Percentiles rank a stretch among this genome's conserved stretches.
Evolutionary conservation across 495 filamentous ascomycete genomes (phyloP).

Genomic region (Evernia prunastri): DNA sequence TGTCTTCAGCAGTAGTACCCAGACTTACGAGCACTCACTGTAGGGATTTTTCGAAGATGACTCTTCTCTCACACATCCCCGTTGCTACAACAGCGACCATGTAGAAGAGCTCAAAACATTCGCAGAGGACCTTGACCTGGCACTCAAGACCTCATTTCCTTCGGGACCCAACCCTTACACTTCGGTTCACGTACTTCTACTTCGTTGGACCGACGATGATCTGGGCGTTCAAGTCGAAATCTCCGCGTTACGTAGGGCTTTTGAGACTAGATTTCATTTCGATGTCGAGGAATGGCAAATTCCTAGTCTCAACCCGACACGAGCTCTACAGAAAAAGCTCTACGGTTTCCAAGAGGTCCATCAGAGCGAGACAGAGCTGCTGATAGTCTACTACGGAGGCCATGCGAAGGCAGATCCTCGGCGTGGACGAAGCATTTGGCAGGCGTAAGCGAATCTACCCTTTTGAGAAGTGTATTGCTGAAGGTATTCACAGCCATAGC

Average conservation of each 20-base stretch:
- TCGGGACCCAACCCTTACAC: conserved; percentile 6
- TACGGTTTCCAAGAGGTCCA: conserved; percentile 15
- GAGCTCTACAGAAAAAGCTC: conserved; percentile 16
- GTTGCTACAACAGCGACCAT: conserved; percentile 1
- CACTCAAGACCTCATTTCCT: conserved; percentile 10
- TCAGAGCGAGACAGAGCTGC: conserved; percentile 11
- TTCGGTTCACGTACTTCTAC: conserved; percentile 15
- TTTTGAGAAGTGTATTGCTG: neutral
- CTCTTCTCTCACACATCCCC: neutral
- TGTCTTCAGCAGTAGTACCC: no score
- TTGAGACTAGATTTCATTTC: conserved; percentile 12
- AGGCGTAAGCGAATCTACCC: conserved; percentile 1
- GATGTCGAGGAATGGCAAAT: conserved; percentile 17
- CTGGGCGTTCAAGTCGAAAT: conserved; percentile 17
- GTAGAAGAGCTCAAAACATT: conserved; percentile 10
- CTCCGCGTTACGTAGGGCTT: conserved; percentile 1
- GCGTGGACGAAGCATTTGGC: conserved; percentile 19
- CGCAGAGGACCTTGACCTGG: conserved; percentile 6
- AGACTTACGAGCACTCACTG: neutral
- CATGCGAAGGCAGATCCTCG: conserved; percentile 13
- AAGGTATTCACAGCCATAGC: conserved; percentile 1
- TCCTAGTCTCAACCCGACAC: conserved; percentile 7
- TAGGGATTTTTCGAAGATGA: neutral
- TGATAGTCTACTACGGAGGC: conserved; percentile 23
- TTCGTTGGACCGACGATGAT: conserved; percentile 20